Percentiles rank a stretch among this genome's conserved stretches.
Conservation (phyloP, 306 rosid genomes). For the Cajanus cajan region DNA sequence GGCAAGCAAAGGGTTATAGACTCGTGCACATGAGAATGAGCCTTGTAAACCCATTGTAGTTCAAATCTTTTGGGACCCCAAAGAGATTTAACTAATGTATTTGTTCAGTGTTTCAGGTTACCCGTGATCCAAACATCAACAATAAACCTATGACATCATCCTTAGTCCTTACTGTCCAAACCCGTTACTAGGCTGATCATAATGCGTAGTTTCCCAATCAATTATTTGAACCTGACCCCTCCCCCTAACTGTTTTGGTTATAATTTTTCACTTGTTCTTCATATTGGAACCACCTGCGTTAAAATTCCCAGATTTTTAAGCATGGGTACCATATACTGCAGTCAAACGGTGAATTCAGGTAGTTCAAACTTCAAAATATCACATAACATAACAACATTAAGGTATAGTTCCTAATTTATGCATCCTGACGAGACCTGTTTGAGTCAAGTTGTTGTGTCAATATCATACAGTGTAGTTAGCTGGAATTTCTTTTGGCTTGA, state of each 20-base stretch:
- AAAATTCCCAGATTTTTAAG: neutral
- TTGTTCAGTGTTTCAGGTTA: too few species aligned
- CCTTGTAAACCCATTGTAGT: too few species aligned
- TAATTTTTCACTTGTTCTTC: neutral
- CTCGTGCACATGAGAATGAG: too few species aligned
- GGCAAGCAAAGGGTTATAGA: too few species aligned
- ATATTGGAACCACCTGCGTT: neutral
- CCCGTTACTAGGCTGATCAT: too few species aligned
- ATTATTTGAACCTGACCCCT: neutral
- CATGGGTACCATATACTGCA: neutral
- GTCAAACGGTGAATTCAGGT: neutral
- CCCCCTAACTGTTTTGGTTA: neutral
- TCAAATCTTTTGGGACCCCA: too few species aligned
- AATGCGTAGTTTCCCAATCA: too few species aligned
- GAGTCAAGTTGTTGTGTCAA: slow-evolving; percentile 11
- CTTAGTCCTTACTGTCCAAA: too few species aligned
- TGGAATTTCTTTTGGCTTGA: slow-evolving; percentile 3
- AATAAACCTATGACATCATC: too few species aligned
- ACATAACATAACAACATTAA: neutral
- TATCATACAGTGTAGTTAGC: neutral
- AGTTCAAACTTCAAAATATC: neutral
- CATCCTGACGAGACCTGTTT: neutral
- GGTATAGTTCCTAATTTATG: neutral
- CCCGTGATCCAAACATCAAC: too few species aligned
- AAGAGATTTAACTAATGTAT: too few species aligned